Evolutionary conservation across 2,329 filamentous ascomycete species (phyloP), one percentile per base, ranked within the genome.

Genomic region (Lasiodiplodia sp.): DNA sequence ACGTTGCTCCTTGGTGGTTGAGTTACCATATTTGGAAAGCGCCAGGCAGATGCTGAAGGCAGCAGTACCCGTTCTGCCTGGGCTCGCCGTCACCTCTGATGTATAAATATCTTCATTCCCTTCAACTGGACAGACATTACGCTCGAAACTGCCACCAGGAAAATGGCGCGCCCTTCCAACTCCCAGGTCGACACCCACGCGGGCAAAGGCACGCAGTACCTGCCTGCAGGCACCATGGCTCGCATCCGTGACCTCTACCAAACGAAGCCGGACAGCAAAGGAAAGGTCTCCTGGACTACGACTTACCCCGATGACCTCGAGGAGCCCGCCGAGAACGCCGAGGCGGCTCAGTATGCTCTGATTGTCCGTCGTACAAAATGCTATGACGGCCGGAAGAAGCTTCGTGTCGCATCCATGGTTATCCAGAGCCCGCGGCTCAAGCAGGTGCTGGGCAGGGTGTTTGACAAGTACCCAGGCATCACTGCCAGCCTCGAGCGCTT

Each of bases 341-440:
- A 70, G 23, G 68, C 70, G 4, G 69, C 70, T 25, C 68, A 71
- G 52, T 69, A 71, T 60, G 72, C 72, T 7, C 38, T 73, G 34
- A 21, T 75, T 10, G 71, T 71, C 18, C 70, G 72, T 4, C 71
- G 73, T 67, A 71, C 66, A 53, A 71, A 74, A 49, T 71, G 69
- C 34, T 70, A 71, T 18, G 66, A 72, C 37, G 71, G 71, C 16
- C 55, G 51, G 16, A 71, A 69, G 55, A 70, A 70, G 21, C 68
- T 73, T 11, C 67, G 68, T 11, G 52, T 73, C 28, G 72, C 53
- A 55, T 78, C 77, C 7, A 75, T 80, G 67, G 73, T 77, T 10
- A 70, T 80, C 3, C 79, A 81, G 55, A 79, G 76, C 56, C 74
- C 75, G 2, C 66, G 77, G 14, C 74, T 80, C 18, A 78, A 75